Evolutionary conservation across 2,329 filamentous ascomycete species (phyloP), one percentile per base, ranked within the genome.

Genomic region (Atkinsonella texensis): DNA sequence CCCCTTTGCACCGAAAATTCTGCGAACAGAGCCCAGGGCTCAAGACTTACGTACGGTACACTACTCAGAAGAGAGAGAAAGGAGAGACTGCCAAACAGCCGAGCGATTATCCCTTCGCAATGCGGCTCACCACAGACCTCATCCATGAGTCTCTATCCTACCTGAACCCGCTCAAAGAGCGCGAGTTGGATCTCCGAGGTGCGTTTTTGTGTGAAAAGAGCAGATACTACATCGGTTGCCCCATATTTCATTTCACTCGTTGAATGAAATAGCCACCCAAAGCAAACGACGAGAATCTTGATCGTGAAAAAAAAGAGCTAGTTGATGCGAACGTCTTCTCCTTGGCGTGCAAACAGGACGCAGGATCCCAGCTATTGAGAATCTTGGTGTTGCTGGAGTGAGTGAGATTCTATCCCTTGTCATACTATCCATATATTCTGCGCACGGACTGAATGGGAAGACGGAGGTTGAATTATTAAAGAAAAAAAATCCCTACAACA

Each of bases 101-200:
- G 42, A 35, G 13, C 28, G n/a, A 47, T 20, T 42, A 6, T 12
- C n/a, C 39, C 7, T n/a, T 46, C 69, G 74, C 66, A 59, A 97
- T 98, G 93, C 85, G 91, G 78, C 83, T 98, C 74, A 96, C 91
- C 57, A 84, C 88, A 61, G 93, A 97, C 70, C 83, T 97, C 65
- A 94, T 98, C 74, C 82, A 89, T 71, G 84, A 82, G 70, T 95
- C 93, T 67, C 85, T 95, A 61, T 96, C 91, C 69, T 98, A 96
- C 79, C 86, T 97, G 73, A 98, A 97, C 74, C 90, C 91, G 68
- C 81, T 98, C 70, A 95, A 93, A 75, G 93, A 98, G 80, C 89
- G 93, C 71, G 93, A 98, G 81, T 83, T 98, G 70, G 90, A 97
- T 77, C 88, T 98, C 64, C 84, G 93, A 95, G 93, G 93, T 97